These are phyloP conservation scores for Neurospora crassa DNA, from an alignment of 2,329 filamentous ascomycete species.

Conservation along the genomic window DNA sequence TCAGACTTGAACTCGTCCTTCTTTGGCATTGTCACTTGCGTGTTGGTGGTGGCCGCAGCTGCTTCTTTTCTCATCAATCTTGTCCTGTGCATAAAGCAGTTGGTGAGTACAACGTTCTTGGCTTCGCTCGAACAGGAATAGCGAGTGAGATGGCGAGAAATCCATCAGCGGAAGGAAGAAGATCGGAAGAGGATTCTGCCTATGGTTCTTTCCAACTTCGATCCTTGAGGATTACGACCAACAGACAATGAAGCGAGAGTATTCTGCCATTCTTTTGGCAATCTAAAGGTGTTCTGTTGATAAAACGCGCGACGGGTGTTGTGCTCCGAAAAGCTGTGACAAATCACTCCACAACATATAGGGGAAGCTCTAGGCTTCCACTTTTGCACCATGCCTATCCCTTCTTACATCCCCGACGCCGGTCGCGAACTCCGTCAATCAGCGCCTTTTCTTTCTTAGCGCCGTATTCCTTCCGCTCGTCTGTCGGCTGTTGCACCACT, in stretches of 20 bases:
- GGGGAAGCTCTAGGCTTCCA: background rate
- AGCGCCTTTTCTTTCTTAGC: background rate
- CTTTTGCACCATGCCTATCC: background rate
- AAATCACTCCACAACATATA: background rate
- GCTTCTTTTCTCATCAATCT: background rate
- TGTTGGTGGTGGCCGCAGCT: constrained; percentile 2
- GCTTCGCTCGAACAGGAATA: background rate
- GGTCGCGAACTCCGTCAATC: background rate
- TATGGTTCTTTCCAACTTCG: background rate
- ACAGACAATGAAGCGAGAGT: background rate
- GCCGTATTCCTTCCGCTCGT: background rate
- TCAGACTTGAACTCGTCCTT: constrained; percentile 3
- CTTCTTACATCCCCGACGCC: background rate
- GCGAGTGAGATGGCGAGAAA: background rate
- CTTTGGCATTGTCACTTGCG: constrained; percentile 6
- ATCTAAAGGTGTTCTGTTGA: background rate
- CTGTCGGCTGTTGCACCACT: background rate
- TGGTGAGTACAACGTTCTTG: background rate
- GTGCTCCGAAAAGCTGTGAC: background rate
- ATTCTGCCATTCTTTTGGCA: background rate
- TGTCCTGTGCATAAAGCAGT: background rate
- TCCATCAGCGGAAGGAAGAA: background rate
- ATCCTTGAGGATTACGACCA: background rate
- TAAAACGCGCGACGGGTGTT: background rate
- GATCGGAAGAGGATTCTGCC: background rate